Conservation (phyloP, 129 eudicot genomes). For the Flaveria ramosissima region DNA sequence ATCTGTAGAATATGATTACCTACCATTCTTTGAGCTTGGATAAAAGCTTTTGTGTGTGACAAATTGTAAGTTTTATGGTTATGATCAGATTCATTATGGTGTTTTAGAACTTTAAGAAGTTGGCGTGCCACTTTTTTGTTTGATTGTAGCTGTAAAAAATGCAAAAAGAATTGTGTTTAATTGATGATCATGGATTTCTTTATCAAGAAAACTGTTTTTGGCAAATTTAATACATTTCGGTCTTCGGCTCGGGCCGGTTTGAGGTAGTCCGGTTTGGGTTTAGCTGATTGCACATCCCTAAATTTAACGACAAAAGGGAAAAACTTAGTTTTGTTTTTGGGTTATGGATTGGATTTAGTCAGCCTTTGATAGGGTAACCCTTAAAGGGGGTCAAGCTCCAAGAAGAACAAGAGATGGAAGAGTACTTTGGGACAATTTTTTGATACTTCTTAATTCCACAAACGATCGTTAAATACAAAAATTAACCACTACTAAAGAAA, state of each 20-base stretch:
- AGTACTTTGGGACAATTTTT: too few relatives aligned
- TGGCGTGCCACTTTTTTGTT: constrained; percentile 4
- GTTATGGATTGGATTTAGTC: background rate
- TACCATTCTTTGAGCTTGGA: constrained; percentile 29
- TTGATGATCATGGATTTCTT: background rate
- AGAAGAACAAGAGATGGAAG: too few relatives aligned
- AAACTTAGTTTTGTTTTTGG: background rate
- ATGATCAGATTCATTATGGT: background rate
- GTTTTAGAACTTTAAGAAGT: constrained; percentile 7
- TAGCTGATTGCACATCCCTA: too few relatives aligned
- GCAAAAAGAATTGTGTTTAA: background rate
- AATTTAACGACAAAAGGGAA: background rate
- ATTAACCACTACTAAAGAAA: too few relatives aligned
- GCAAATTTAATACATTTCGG: too few relatives aligned
- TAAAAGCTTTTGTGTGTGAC: constrained; percentile 26
- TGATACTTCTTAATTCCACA: too few relatives aligned
- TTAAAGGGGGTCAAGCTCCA: too few relatives aligned
- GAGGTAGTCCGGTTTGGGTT: too few relatives aligned
- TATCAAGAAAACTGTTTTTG: background rate
- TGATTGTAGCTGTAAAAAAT: background rate
- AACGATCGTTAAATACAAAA: too few relatives aligned
- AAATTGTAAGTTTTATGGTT: constrained; percentile 20
- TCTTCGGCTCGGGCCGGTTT: too few relatives aligned
- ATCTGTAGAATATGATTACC: constrained; percentile 25
- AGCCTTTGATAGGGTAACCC: too few relatives aligned